Evolutionary conservation across 805 yeast genomes (phyloP), one percentile per base, ranked within the genome.

Genomic region (Candida vaughaniae): DNA sequence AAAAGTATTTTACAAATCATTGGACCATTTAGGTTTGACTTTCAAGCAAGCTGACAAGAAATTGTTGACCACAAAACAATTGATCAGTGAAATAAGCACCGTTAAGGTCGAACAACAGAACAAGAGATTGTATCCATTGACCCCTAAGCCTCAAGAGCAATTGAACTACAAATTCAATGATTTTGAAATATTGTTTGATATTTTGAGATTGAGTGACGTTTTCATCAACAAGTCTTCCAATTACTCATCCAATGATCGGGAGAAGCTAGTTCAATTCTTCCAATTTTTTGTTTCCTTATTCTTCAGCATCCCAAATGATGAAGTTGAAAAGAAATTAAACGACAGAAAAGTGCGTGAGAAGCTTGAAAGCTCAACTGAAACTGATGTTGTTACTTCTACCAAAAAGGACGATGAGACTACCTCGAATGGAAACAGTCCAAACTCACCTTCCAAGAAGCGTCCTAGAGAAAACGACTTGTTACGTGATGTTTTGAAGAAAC

Each of bases 1-100:
- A 55, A 90, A 88, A 53, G 95, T 89, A 0, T 90, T 85, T 59
- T 87, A 80, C 69, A 93, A 93, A 61, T 86, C 96, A 2, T 71
- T 93, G 47, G 99, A 93, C 58, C 99, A 93, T 59, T 69, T 91
- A 45, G 99, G 99, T 1, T 73, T 93, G 51, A 90, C 97, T 0
- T 93, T 93, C 69, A 93, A 93, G 63, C 98, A 93, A 58, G 85
- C 96, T 16, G 99, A 93, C 63, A 91, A 93, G 60, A 91, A 93
- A 60, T 65, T 88, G 39, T 65, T 93, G 50, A 88, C 98, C 0
- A 83, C 93, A 7, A 88, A 95, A 53, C 95, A 89, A 50, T 65
- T 93, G 49, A 80, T 93, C 10, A 84, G 95, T 45, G 98, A 91
- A 56, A 85, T 93, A 38, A 85, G 93, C 49, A 87, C 96, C 2